phyloP scores from a whole-genome alignment of 2,329 filamentous ascomycete species.

The Pseudocercospora ulei region DNA sequence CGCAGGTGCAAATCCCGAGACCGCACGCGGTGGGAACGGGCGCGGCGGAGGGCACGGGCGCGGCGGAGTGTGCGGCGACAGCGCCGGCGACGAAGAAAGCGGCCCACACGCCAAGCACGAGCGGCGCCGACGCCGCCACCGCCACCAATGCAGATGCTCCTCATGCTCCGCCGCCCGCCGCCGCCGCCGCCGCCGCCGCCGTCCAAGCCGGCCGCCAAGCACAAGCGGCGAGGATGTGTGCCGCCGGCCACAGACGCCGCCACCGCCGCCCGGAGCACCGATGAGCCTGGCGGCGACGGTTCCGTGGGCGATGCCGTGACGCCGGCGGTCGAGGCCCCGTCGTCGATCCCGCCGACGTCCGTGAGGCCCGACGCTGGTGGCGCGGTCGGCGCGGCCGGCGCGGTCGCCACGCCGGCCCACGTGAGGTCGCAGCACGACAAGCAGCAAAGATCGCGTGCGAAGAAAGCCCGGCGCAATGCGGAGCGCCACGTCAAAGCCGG shows the following conservation, averaged over 20 bases:
- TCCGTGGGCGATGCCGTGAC: conserved; percentile 7
- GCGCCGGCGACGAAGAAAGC: conserved; percentile 11
- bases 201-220: too few species aligned
- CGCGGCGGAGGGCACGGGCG: neutral
- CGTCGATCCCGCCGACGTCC: conserved; percentile 8
- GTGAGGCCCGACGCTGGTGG: too few species aligned
- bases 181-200: too few species aligned
- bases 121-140: too few species aligned
- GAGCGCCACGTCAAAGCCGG: conserved; percentile 14
- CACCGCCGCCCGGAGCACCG: too few species aligned
- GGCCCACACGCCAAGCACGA: too few species aligned
- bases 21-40: neutral
- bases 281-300: conserved; percentile 5
- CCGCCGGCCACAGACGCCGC: too few species aligned
- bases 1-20: conserved; percentile 12
- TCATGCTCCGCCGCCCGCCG: too few species aligned
- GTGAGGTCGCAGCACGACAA: conserved; percentile 14
- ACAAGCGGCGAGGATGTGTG: too few species aligned
- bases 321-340: neutral
- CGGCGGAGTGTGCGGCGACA: neutral
- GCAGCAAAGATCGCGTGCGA: conserved; percentile 21
- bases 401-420: too few species aligned
- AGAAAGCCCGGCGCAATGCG: conserved; percentile 22
- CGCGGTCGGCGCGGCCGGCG: too few species aligned
- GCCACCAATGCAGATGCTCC: too few species aligned